Percentiles rank a stretch among this genome's conserved stretches.
Evolutionary conservation across 2,329 filamentous ascomycete genomes (phyloP).

Genomic region (Aspergillus phoenicis): DNA sequence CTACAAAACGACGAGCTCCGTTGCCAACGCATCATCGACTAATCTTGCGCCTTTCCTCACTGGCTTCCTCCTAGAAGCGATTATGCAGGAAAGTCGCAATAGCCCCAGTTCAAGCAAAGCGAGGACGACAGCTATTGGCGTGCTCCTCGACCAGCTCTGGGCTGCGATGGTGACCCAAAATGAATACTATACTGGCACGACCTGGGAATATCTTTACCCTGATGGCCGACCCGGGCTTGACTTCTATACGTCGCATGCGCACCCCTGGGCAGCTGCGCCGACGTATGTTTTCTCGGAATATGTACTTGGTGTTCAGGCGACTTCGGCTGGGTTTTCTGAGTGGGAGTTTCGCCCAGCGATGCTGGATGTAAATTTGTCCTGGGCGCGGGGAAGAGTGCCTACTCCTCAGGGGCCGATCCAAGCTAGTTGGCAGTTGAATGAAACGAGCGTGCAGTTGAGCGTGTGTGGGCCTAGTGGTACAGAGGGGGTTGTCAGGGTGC

Average conservation of each 20-base stretch:
- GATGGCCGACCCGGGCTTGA: conserved; percentile 45
- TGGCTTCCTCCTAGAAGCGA: conserved; percentile 47
- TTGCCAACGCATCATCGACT: conserved; percentile 20
- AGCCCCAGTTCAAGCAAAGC: conserved; percentile 20
- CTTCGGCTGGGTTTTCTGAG: not conserved
- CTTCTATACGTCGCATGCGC: conserved; percentile 47
- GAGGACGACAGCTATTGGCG: conserved; percentile 24
- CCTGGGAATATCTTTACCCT: conserved; percentile 51
- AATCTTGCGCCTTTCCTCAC: conserved; percentile 51
- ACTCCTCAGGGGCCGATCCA: conserved; percentile 9
- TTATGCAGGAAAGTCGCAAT: conserved; percentile 26
- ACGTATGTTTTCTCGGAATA: conserved; percentile 49
- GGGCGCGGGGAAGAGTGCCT: conserved; percentile 7
- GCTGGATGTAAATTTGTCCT: conserved; percentile 1
- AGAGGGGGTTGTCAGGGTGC: not conserved
- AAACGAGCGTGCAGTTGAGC: not conserved
- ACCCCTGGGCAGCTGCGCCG: conserved; percentile 51
- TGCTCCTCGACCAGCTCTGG: conserved; percentile 46
- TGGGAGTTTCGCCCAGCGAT: conserved; percentile 10
- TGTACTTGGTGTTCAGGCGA: conserved; percentile 7
- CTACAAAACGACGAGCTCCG: conserved; percentile 37
- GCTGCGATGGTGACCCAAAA: conserved; percentile 44
- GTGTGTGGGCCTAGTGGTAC: conserved; percentile 3
- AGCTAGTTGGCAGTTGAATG: conserved; percentile 5
- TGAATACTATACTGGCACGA: conserved; percentile 42